These are phyloP conservation scores for Mycena galopus DNA, from an alignment of 768 basidiomycete genomes.

Conservation along the genomic window DNA sequence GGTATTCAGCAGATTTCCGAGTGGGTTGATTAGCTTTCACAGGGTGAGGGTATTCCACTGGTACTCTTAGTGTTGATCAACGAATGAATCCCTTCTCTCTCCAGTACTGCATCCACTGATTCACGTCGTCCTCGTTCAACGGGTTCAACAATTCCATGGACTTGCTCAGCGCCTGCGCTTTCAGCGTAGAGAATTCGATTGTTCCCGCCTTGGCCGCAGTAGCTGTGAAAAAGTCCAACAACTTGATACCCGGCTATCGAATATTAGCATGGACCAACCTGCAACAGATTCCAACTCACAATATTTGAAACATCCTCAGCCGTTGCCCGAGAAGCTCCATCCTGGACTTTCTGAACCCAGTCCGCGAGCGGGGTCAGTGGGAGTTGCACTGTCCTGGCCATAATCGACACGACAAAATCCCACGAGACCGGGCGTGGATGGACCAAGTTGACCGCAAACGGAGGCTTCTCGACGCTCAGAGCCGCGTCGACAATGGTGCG, in stretches of 20 bases:
- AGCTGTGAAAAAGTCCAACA: conserved; percentile 18
- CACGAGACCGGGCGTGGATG: conserved; percentile 53
- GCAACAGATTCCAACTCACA: conserved; percentile 42
- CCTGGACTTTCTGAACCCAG: conserved; percentile 47
- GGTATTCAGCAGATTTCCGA: too few species aligned
- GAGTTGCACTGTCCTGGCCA: conserved; percentile 40
- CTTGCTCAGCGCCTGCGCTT: conserved; percentile 10
- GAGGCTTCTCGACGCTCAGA: conserved; percentile 34
- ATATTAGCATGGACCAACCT: neutral
- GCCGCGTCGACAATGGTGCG: conserved; percentile 49
- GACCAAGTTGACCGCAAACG: conserved; percentile 50
- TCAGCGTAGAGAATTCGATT: neutral
- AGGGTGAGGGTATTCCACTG: too few species aligned
- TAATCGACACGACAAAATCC: conserved; percentile 39
- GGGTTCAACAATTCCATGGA: conserved; percentile 1
- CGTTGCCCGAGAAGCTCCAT: conserved; percentile 35
- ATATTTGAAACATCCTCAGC: conserved; percentile 46
- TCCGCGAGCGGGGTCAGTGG: conserved; percentile 41
- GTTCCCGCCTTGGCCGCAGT: neutral
- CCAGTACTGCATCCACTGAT: conserved; percentile 24
- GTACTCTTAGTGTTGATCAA: too few species aligned
- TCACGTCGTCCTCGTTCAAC: conserved; percentile 1
- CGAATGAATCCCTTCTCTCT: conserved; percentile 7
- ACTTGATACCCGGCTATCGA: conserved; percentile 14
- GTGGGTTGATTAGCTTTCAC: too few species aligned